Conservation (phyloP, 345 rosid genomes). For the Ceriops decandra region DNA sequence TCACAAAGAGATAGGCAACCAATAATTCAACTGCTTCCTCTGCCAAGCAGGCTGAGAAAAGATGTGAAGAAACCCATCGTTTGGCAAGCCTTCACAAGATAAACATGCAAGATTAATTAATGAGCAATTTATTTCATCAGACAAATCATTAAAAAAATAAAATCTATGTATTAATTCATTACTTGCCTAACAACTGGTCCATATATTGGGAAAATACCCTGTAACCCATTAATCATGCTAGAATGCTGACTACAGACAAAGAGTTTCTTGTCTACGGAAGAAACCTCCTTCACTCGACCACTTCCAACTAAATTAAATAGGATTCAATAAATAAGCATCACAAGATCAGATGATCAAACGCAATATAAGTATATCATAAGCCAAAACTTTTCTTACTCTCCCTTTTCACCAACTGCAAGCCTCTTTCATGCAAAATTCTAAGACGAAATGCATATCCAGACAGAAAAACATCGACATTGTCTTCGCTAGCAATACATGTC, state of each 20-base stretch:
- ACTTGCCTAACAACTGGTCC: constrained; percentile 74
- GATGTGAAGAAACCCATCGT: constrained; percentile 88
- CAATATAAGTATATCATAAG: constrained; percentile 17
- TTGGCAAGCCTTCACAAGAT: constrained; percentile 71
- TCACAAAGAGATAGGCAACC: constrained; percentile 75
- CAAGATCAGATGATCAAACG: background rate
- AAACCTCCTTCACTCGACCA: constrained; percentile 48
- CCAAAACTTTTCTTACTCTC: constrained; percentile 53
- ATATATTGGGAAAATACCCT: constrained; percentile 54
- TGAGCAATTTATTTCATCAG: background rate
- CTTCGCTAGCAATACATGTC: constrained; percentile 66
- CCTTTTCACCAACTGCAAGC: constrained; percentile 65
- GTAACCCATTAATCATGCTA: constrained; percentile 89
- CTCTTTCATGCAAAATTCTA: constrained; percentile 82
- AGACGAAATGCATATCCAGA: constrained; percentile 86
- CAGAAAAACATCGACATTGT: constrained; percentile 62
- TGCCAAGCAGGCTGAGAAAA: constrained; percentile 81
- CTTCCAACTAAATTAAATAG: constrained; percentile 43
- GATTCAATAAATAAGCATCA: constrained; percentile 18
- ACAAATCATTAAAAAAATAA: constrained; percentile 1
- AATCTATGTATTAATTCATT: constrained; percentile 12
- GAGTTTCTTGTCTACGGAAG: constrained; percentile 59
- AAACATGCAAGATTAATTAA: constrained; percentile 7
- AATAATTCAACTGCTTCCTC: constrained; percentile 86
- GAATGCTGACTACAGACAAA: constrained; percentile 81